Conservation (phyloP, 192 early-diverging fungal species). For the Chytriomyces sp. region DNA sequence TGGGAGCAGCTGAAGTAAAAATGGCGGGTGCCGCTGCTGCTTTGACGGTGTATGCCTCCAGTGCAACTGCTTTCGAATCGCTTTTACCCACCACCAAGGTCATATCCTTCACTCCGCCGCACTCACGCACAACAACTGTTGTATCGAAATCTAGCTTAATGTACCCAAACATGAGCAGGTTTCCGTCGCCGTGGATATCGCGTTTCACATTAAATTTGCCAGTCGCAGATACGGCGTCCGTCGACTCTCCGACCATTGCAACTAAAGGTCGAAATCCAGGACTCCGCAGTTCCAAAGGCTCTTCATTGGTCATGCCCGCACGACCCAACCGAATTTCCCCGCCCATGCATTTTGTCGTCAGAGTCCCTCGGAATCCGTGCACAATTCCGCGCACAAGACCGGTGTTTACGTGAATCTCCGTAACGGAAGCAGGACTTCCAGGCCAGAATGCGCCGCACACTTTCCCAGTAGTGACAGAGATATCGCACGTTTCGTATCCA, state of each 20-base stretch:
- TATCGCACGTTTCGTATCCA: background rate
- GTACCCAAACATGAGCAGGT: background rate
- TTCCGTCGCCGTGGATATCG: background rate
- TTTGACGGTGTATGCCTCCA: background rate
- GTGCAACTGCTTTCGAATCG: background rate
- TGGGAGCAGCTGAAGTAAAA: background rate
- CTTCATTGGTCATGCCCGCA: background rate
- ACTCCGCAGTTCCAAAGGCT: background rate
- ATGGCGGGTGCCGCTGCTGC: background rate
- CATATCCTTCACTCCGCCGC: background rate
- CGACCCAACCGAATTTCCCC: background rate
- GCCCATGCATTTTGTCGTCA: background rate
- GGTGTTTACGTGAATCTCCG: background rate
- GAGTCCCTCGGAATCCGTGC: background rate
- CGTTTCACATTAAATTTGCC: background rate
- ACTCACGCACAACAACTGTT: background rate
- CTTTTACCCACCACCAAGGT: background rate
- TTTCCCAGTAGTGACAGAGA: background rate
- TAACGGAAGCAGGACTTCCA: background rate
- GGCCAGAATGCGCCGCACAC: background rate
- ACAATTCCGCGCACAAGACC: background rate
- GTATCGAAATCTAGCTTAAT: slow-evolving; percentile 1
- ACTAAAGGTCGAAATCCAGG: background rate
- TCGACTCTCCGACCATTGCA: background rate
- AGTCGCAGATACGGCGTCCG: background rate